These are phyloP conservation scores for Zasmidium angulare DNA, from an alignment of 2,329 filamentous ascomycete genomes.

Conservation along the genomic window DNA sequence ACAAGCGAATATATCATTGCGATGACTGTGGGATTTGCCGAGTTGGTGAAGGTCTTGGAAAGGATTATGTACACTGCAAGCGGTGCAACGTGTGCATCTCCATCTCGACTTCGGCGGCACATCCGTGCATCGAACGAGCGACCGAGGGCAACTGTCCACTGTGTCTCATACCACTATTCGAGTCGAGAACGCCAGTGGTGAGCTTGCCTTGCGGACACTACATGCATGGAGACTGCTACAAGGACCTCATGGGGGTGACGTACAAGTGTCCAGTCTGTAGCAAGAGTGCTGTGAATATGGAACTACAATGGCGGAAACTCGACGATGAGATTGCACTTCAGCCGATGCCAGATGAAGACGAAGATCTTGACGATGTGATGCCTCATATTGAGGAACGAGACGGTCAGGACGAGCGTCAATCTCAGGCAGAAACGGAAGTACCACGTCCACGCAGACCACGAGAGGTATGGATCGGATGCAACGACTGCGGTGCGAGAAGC, in stretches of 20 bases:
- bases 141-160: constrained; percentile 97
- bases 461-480: constrained; percentile 80
- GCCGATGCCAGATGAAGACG: constrained; percentile 71
- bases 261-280: constrained; percentile 98
- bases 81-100: constrained; percentile 93
- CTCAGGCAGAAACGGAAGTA: not conserved
- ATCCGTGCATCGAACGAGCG: constrained; percentile 91
- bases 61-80: constrained; percentile 99
- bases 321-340: constrained; percentile 84
- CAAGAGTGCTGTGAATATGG: constrained; percentile 97
- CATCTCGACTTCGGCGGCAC: constrained; percentile 77
- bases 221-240: constrained; percentile 87
- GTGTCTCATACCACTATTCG: constrained; percentile 95
- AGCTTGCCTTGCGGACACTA: constrained; percentile 96
- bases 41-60: constrained; percentile 84
- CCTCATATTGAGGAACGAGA: constrained; percentile 18
- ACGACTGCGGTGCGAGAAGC: constrained; percentile 88
- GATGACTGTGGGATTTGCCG: constrained; percentile 94
- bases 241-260: constrained; percentile 81
- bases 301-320: constrained; percentile 85
- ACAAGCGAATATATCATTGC: constrained; percentile 94
- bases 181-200: constrained; percentile 80
- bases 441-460: constrained; percentile 25
- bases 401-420: not conserved
- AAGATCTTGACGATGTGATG: constrained; percentile 30